Evolutionary conservation across 192 early-diverging fungal genomes (phyloP), one percentile per base, ranked within the genome.

Genomic region (Backusella sp.): DNA sequence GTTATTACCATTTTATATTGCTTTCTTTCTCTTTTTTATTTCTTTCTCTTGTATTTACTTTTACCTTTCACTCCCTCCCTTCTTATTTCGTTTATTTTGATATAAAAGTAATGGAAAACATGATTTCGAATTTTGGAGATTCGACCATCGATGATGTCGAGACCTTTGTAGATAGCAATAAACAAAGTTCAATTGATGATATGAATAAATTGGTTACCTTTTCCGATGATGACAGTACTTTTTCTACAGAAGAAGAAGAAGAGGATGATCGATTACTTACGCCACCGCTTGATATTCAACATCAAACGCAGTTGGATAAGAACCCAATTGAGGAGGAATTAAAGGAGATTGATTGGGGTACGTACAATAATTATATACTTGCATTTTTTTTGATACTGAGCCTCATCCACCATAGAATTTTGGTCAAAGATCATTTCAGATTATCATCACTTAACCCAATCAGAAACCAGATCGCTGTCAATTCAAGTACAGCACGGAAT

Each of bases 381-480:
- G 79, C 32, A 67, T 72, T 30, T 68, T 52, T 26, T 52, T 35
- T 59, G 26, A 59, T 59, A 59, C 21, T 59, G 56, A 59, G 56
- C 56, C 56, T 49, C 21, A 30, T 28, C 37, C 37, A 49, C 6
- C 6, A 73, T 74, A 91, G 94, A 98, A 37, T 98, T 98, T 70
- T 99, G 98, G 98, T 94, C 95, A 34, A 87, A 85, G 26, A 84
- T 97, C 76, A 93, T 97, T 77, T 91, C 91, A 79, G 91, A 96
- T 82, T 99, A 96, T 84, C 92, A 95, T 42, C 82, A 82, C 30
- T 89, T 94, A 7, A 92, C 92, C 37, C 91, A 91, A 72, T 77
- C 84, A 37, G 90, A 98, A 78, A 88, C 95, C 9, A 88, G 91
- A 59, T 83, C 89, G 69, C 85, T 98, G 34, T 90, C 92, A 32